Base-by-base conservation (phyloP, 352 stramenopile species). In the Phytophthora lateralis region DNA sequence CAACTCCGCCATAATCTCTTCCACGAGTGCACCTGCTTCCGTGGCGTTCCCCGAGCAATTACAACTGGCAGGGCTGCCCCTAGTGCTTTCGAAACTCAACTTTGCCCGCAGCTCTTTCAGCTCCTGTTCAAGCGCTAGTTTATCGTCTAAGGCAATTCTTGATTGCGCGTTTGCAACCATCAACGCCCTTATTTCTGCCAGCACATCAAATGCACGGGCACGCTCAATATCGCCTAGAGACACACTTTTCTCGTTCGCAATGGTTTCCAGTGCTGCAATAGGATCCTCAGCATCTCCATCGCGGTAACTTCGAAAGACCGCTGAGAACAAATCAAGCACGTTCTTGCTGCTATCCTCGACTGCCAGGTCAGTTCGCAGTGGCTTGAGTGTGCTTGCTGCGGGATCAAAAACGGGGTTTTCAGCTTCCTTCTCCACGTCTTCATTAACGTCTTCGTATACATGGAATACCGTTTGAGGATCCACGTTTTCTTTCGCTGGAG, bases 401-500 rank as follows among this genome's bases (percentile, higher is more conserved):
- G 32, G 20, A 35, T 39, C 35, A 30, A 51, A 48, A 17, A 26
- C 62, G 6, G 43, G 55, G 14, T 61, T 50, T 38, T 71, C 53
- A 26, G 30, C 39, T 37, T 69, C 30, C 0, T 52, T 29, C 15
- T 46, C 34, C 26, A 38, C 37, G 27, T 30, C 46, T 4, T 69
- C 32, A 11, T 68, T 44, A 15, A 56, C 49, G 30, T 75, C 57
- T 61, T 65, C 64, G 24, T 64, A 52, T 5, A 70, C 55, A 8
- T 60, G 42, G 18, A 63, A 55, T 12, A 69, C 14, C n/a, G 55
- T 58, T 55, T 84, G 74, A 30, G 78, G 78, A 38, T 77, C 39
- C 32, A 79, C 35, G 46, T 89, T 90, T 46, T 83, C 73, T 66
- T 88, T 89, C 8, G 65, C 58, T 15, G 51, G 29, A 1, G 58